Base-by-base conservation (phyloP, 2,329 filamentous ascomycete species). In the Nemania abortiva region DNA sequence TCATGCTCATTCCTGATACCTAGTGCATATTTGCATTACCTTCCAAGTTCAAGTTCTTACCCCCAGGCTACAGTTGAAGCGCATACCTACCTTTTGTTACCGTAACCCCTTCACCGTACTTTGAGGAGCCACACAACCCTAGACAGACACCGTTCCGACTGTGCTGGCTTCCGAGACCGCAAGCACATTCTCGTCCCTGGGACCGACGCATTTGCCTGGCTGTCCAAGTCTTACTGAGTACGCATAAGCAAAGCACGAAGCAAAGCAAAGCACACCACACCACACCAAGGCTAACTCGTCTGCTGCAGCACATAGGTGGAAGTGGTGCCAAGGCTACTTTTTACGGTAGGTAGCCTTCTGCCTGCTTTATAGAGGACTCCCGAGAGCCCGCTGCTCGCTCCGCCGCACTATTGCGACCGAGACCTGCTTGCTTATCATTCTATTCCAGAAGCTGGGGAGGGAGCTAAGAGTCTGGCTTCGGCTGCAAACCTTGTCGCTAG, bases 401-500 rank as follows among this genome's bases (percentile, higher is more conserved):
- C 29, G 29, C 52, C 52, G 52, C 52, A 20, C 52, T 20, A 20
- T 13, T 37, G 55, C 54, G 34, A 68, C 57, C 31, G 52, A 59
- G 37, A 39, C 50, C 55, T 50, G 52, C 45, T 37, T 61, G 53
- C 54, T 57, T 62, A 54, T 22, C 27, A 37, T 39, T 58, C 45
- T 45, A 31, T 53, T 55, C 59, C 42, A 61, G 50, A 69, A 65
- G 59, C 69, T 71, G 63, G 58, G 50, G 66, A 49, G 50, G 34
- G 62, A 68, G 61, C 57, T 42, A 57, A 61, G 53, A 31, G 15
- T 20, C 47, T 24, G 42, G 57, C 58, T 56, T 42, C 56, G 49
- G 60, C 68, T 58, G 60, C 52, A 52, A 59, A 65, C 34, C 56
- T 52, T 39, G 64, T 68, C 64, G 60, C 58, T 67, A 61, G 60